Percentiles rank a stretch among this genome's conserved stretches.
phyloP scores from a whole-genome alignment of 306 rosid genomes.

The Begonia loranthoides region DNA sequence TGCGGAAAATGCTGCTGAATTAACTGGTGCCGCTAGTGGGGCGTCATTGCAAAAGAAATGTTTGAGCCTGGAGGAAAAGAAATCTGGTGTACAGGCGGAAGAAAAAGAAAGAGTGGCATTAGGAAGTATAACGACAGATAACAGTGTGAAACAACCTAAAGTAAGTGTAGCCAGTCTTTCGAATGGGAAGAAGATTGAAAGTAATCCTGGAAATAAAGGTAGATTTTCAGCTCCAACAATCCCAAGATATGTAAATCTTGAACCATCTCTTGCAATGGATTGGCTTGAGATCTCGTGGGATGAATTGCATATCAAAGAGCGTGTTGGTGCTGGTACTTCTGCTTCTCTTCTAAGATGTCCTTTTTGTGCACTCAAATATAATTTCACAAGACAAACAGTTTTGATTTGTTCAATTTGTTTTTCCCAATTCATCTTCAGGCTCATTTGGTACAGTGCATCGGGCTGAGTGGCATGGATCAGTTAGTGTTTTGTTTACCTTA shows the following conservation, averaged over 20 bases:
- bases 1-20: slow-evolving; percentile 28
- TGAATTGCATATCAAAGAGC: slow-evolving; percentile 71
- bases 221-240: slow-evolving; percentile 24
- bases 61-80: slow-evolving; percentile 21
- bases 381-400: too few relatives aligned
- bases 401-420: not conserved
- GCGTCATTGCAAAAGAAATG: slow-evolving; percentile 21
- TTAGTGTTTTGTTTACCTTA: slow-evolving; percentile 24
- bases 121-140: slow-evolving; percentile 27
- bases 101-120: slow-evolving; percentile 20
- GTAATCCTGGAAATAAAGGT: slow-evolving; percentile 25
- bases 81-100: slow-evolving; percentile 23
- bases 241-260: slow-evolving; percentile 62
- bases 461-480: slow-evolving; percentile 99
- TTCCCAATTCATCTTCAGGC: slow-evolving; percentile 31
- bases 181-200: slow-evolving; percentile 26
- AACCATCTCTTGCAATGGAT: slow-evolving; percentile 97
- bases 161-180: slow-evolving; percentile 24
- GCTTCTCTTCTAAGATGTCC: slow-evolving; percentile 6
- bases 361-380: too few relatives aligned
- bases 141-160: slow-evolving; percentile 23
- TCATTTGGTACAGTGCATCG: slow-evolving; percentile 96
- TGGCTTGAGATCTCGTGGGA: slow-evolving; percentile 99
- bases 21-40: slow-evolving; percentile 18
- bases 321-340: slow-evolving; percentile 84